phyloP scores from a whole-genome alignment of 768 basidiomycete genomes.

The Scleroderma citrinum region DNA sequence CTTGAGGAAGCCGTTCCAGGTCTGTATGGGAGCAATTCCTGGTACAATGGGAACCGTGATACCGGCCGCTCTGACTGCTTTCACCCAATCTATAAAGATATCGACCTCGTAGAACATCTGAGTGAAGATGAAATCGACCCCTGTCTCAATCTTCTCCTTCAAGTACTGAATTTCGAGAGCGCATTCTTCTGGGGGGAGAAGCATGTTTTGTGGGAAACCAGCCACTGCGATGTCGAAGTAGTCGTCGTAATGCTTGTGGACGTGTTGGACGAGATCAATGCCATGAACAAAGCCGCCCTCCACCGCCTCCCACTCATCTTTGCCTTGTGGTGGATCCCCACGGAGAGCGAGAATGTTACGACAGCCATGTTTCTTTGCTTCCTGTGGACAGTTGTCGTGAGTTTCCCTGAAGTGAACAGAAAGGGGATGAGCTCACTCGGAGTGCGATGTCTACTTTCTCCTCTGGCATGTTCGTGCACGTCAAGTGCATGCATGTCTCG shows the following conservation, averaged over 20 bases:
- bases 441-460: slow-evolving; percentile 93
- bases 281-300: slow-evolving; percentile 89
- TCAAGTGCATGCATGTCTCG: slow-evolving; percentile 98
- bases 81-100: slow-evolving; percentile 90
- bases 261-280: slow-evolving; percentile 87
- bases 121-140: slow-evolving; percentile 91
- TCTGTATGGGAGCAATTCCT: slow-evolving; percentile 93
- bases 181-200: slow-evolving; percentile 66
- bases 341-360: slow-evolving; percentile 90
- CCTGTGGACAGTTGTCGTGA: slow-evolving; percentile 39
- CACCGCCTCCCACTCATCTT: slow-evolving; percentile 88
- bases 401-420: slow-evolving; percentile 4
- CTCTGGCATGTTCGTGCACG: slow-evolving; percentile 97
- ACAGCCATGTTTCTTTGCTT: slow-evolving; percentile 85
- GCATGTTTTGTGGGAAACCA: slow-evolving; percentile 83
- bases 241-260: slow-evolving; percentile 74
- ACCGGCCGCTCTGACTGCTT: slow-evolving; percentile 72
- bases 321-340: slow-evolving; percentile 86
- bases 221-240: slow-evolving; percentile 95
- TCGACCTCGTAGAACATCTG: slow-evolving; percentile 98
- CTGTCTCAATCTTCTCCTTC: slow-evolving; percentile 88
- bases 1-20: slow-evolving; percentile 90
- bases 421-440: slow-evolving; percentile 46
- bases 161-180: slow-evolving; percentile 77
- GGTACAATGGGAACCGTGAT: slow-evolving; percentile 89